Base-by-base conservation (phyloP, 2,329 filamentous ascomycete species). In the Xylariales sp. region DNA sequence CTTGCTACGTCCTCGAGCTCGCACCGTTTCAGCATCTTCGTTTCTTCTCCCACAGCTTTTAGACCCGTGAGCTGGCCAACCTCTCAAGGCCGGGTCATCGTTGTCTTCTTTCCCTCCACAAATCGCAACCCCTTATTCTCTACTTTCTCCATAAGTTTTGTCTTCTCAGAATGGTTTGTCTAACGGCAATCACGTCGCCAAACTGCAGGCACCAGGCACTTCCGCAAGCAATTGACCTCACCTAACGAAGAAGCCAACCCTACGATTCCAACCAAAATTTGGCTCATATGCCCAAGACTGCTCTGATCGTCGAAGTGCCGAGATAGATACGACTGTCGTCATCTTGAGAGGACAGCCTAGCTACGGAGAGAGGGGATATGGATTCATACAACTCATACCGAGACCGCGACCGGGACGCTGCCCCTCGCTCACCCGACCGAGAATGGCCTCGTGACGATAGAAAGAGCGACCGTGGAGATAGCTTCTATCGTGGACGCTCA, bases 401-500 rank as follows among this genome's bases (percentile, higher is more conserved):
- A 47, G 76, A 79, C 43, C 56, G 63, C 38, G 56, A 74, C 47
- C 67, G 76, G 46, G 76, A 79, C 42, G 56, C 59, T 37, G 54
- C 69, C 17, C 70, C 60, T 23, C 71, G 75, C 27, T 79, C 75
- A 19, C 74, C 76, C 3, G 72, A 78, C 37, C 71, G 76, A 40
- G 63, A 58, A 29, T 78, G 74, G 72, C 48, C 56, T 29, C 72
- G 74, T 34, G 75, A 78, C 37, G 76, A 79, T 15, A 60, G 74
- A 46, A 72, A 74, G 50, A 70, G 76, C 6, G 73, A 78, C 20
- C 65, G 74, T 43, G 65, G 67, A 33, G 79, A 85, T 52, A 71
- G 66, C 29, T 82, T 81, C 46, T 81, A 83, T 50, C 74, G 82
- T 42, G 76, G 74, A 43, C 75, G 83, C 57, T 87, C 83, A 50